phyloP scores from a whole-genome alignment of 1,139 yeast species.

The Saccharomycopsis hybrid region DNA sequence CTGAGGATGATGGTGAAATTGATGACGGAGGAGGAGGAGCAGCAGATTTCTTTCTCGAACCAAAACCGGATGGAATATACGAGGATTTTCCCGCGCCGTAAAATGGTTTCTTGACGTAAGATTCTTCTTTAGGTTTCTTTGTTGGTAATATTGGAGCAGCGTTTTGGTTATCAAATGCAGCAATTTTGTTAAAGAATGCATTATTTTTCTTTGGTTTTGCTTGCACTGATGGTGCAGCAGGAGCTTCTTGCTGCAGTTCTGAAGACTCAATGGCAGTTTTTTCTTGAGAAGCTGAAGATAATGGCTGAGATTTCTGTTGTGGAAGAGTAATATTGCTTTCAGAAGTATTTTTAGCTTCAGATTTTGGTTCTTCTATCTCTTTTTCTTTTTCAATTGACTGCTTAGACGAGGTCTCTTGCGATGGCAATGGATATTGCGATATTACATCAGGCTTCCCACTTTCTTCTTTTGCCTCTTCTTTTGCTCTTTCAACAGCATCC shows the following conservation, averaged over 20 bases:
- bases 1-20: background rate
- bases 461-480: slow-evolving; percentile 9
- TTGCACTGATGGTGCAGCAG: slow-evolving; percentile 1
- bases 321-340: background rate
- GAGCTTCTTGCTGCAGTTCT: slow-evolving; percentile 1
- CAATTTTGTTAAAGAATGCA: slow-evolving; percentile 37
- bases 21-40: slow-evolving; percentile 19
- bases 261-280: slow-evolving; percentile 14
- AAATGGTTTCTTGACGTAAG: slow-evolving; percentile 35
- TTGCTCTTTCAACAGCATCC: background rate
- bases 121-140: slow-evolving; percentile 29
- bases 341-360: background rate
- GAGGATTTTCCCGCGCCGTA: slow-evolving; percentile 36
- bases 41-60: slow-evolving; percentile 23
- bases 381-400: background rate
- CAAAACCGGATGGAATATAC: slow-evolving; percentile 35
- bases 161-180: slow-evolving; percentile 36
- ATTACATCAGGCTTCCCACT: slow-evolving; percentile 12
- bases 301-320: background rate
- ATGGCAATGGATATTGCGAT: background rate
- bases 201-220: slow-evolving; percentile 19
- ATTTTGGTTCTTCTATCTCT: slow-evolving; percentile 4
- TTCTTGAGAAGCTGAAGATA: slow-evolving; percentile 1
- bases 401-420: background rate
- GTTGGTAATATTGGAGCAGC: slow-evolving; percentile 35